Conservation (phyloP, 371 early-diverging fungal species). For the Actinomortierella wolfii region DNA sequence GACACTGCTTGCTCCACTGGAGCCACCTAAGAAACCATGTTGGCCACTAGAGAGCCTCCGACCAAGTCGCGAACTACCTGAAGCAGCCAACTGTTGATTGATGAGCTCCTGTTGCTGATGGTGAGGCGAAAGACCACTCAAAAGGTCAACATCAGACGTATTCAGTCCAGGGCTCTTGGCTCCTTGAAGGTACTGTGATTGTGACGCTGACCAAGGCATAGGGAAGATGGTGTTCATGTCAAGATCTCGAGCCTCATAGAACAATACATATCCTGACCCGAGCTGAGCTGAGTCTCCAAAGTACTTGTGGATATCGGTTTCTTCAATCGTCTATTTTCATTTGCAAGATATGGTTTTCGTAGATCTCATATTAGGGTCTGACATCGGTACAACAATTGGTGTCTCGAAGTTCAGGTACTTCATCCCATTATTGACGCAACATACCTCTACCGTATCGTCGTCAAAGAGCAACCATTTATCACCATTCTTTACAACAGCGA, state of each 20-base stretch:
- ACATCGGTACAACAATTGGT: too few species aligned
- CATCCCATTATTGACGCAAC: too few species aligned
- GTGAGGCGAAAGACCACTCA: conserved; percentile 31
- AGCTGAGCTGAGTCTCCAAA: conserved; percentile 81
- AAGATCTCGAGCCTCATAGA: conserved; percentile 69
- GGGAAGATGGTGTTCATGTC: conserved; percentile 37
- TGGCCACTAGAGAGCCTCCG: conserved; percentile 38
- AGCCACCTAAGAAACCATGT: conserved; percentile 31
- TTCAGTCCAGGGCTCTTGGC: conserved; percentile 10
- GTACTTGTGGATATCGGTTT: conserved; percentile 80
- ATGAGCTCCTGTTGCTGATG: conserved; percentile 44
- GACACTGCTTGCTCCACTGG: conserved; percentile 9
- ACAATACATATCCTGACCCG: conserved; percentile 85
- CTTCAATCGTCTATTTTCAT: conserved; percentile 62
- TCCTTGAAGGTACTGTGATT: conserved; percentile 19
- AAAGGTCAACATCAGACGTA: conserved; percentile 25
- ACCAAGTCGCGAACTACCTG: conserved; percentile 20
- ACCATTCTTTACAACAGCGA: conserved; percentile 85
- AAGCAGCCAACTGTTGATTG: conserved; percentile 30
- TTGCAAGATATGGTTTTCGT: too few species aligned
- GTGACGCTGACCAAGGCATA: conserved; percentile 37
- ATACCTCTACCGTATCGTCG: conserved; percentile 90
- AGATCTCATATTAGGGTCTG: too few species aligned
- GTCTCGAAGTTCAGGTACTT: too few species aligned
- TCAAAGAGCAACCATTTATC: conserved; percentile 94